These are phyloP conservation scores for Conoideocrella luteorostrata DNA, from an alignment of 2,329 filamentous ascomycete species.

Conservation along the genomic window DNA sequence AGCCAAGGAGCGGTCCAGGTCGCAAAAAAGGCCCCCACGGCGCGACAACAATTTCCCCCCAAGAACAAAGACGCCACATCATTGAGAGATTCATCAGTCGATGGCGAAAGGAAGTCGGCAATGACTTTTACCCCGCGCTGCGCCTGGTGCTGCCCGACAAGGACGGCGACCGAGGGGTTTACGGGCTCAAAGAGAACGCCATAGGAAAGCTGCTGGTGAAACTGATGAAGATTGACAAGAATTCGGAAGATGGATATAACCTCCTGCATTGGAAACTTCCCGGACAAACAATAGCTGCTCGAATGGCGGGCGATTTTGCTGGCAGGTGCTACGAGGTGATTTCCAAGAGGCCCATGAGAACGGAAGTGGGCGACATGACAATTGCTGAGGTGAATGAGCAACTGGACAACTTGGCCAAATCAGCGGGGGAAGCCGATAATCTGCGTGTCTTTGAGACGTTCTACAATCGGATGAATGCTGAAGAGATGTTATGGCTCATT, in stretches of 20 bases:
- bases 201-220: conserved; percentile 90
- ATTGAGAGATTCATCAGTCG: conserved; percentile 79
- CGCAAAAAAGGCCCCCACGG: conserved; percentile 56
- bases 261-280: conserved; percentile 91
- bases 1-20: conserved; percentile 50
- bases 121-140: conserved; percentile 90
- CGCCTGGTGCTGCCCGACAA: conserved; percentile 89
- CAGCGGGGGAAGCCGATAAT: conserved; percentile 77
- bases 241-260: conserved; percentile 81
- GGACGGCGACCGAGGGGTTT: conserved; percentile 86
- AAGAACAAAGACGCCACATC: conserved; percentile 73
- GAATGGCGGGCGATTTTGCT: conserved; percentile 84
- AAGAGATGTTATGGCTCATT: conserved; percentile 91
- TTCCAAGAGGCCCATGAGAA: conserved; percentile 73
- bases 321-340: conserved; percentile 83
- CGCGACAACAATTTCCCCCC: conserved; percentile 54
- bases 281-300: conserved; percentile 54
- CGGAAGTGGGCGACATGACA: conserved; percentile 67
- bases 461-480: conserved; percentile 85
- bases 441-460: conserved; percentile 74
- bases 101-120: conserved; percentile 83
- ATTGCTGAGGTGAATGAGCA: conserved; percentile 86
- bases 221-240: conserved; percentile 83
- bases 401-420: conserved; percentile 70
- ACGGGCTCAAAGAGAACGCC: conserved; percentile 86